Percentiles rank a stretch among this genome's conserved stretches.
Conservation (phyloP, 495 filamentous ascomycete species). For the Penicillium waksmanii region DNA sequence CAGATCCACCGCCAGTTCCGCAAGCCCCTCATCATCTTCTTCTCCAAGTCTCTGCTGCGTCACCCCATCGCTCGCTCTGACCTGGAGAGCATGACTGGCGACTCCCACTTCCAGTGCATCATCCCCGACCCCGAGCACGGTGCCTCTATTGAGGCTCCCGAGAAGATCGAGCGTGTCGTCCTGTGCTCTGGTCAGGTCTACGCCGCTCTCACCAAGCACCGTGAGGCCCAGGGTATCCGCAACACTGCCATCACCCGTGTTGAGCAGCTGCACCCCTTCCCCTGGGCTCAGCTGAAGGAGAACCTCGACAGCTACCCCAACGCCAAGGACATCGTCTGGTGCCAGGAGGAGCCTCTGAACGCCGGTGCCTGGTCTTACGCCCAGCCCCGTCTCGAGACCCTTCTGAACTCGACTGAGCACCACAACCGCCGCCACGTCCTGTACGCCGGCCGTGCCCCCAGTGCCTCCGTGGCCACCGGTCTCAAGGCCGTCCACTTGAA, state of each 20-base stretch:
- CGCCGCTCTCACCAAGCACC: slow-evolving; percentile 86
- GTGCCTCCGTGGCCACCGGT: slow-evolving; percentile 90
- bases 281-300: slow-evolving; percentile 92
- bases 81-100: slow-evolving; percentile 85
- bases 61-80: slow-evolving; percentile 88
- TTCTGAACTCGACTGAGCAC: slow-evolving; percentile 87
- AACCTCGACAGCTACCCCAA: slow-evolving; percentile 97
- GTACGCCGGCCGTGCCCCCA: slow-evolving; percentile 92
- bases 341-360: slow-evolving; percentile 96
- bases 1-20: slow-evolving; percentile 99
- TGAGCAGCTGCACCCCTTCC: slow-evolving; percentile 98
- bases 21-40: slow-evolving; percentile 96
- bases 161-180: slow-evolving; percentile 92
- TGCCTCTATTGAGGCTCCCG: slow-evolving; percentile 70
- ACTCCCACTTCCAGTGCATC: slow-evolving; percentile 95
- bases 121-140: slow-evolving; percentile 85
- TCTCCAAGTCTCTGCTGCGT: slow-evolving; percentile 92
- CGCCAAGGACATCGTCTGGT: slow-evolving; percentile 94
- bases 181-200: slow-evolving; percentile 96
- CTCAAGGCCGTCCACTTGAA: slow-evolving; percentile 85
- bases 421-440: slow-evolving; percentile 94
- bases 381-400: slow-evolving; percentile 93
- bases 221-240: slow-evolving; percentile 78
- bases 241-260: slow-evolving; percentile 92
- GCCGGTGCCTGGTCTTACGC: slow-evolving; percentile 94